Evolutionary conservation across 164 flowering plant species (phyloP).

Genomic region (Tinospora cordifolia): DNA sequence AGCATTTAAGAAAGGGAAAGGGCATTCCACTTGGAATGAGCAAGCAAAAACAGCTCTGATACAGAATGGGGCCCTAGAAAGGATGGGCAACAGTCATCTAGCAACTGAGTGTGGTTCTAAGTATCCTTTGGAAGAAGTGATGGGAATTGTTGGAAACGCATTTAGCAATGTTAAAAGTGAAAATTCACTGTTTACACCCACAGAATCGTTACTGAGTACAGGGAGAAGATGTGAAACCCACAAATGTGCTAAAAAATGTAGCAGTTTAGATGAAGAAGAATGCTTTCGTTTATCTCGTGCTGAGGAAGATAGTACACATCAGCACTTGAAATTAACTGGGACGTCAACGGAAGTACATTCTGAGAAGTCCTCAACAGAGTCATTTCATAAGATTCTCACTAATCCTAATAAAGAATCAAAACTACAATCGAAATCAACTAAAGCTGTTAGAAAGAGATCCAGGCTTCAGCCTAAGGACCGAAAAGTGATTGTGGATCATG

Average conservation of each 20-base stretch:
- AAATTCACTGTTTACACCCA: conserved; percentile 29
- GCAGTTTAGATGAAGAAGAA: conserved; percentile 30
- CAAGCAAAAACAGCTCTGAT: conserved; percentile 20
- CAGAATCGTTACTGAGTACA: conserved; percentile 37
- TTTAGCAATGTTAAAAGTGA: conserved; percentile 29
- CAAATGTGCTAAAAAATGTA: conserved; percentile 20
- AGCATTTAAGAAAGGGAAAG: conserved; percentile 30
- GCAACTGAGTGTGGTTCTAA: conserved; percentile 30
- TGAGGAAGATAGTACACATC: conserved; percentile 23
- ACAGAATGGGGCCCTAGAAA: conserved; percentile 28
- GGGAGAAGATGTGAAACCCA: conserved; percentile 35
- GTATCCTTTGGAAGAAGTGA: conserved; percentile 63
- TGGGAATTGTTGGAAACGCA: conserved; percentile 35
- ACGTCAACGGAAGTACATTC: conserved; percentile 18
- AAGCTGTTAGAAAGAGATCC: conserved; percentile 52
- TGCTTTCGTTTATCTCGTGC: conserved; percentile 20
- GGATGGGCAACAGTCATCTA: conserved; percentile 27
- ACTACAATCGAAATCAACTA: conserved; percentile 35
- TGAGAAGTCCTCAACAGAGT: conserved; percentile 30
- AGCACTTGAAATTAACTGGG: conserved; percentile 34
- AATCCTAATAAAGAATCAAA: conserved; percentile 41
- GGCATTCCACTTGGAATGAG: conserved; percentile 23
- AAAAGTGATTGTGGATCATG: conserved; percentile 80
- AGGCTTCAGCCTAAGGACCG: conserved; percentile 80
- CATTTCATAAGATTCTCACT: conserved; percentile 45